These are phyloP conservation scores for Malus hybrid DNA, from an alignment of 331 rosid species.

Conservation along the genomic window DNA sequence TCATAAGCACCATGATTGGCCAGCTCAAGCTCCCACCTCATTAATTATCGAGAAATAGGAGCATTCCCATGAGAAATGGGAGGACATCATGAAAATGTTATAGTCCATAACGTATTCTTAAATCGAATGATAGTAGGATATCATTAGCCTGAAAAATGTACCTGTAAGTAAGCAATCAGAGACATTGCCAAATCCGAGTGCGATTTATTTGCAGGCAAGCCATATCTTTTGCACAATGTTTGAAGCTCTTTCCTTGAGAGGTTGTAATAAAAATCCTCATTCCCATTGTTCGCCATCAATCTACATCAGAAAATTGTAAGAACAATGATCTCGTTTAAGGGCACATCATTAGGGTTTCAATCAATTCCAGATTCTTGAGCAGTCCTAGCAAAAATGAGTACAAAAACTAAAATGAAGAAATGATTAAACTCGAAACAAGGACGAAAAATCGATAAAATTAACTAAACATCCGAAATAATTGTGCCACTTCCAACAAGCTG, in stretches of 20 bases:
- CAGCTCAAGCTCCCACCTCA: not conserved
- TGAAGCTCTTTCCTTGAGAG: conserved; percentile 33
- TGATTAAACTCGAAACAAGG: no score
- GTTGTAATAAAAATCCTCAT: conserved; percentile 16
- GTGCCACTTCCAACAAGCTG: no score
- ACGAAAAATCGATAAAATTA: no score
- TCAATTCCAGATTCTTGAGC: no score
- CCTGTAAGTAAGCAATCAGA: conserved; percentile 16
- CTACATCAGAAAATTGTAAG: not conserved
- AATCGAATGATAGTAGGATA: not conserved
- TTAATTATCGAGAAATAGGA: not conserved
- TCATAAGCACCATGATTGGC: not conserved
- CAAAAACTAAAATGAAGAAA: no score
- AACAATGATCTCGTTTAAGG: no score
- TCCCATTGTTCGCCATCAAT: conserved; percentile 20
- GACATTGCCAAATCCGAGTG: conserved; percentile 18
- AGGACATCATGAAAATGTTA: not conserved
- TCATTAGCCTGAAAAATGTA: not conserved
- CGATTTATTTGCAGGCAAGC: conserved; percentile 28
- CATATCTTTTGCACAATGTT: conserved; percentile 22
- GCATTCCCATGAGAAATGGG: not conserved
- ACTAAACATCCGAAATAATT: no score
- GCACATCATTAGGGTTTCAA: no score
- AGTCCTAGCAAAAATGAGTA: no score
- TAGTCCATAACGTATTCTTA: not conserved